A percentile compares a stretch with the other conserved stretches of the same genome.
Evolutionary conservation across 495 filamentous ascomycete genomes (phyloP).

Genomic region (Hypomontagnella submonticulosa): DNA sequence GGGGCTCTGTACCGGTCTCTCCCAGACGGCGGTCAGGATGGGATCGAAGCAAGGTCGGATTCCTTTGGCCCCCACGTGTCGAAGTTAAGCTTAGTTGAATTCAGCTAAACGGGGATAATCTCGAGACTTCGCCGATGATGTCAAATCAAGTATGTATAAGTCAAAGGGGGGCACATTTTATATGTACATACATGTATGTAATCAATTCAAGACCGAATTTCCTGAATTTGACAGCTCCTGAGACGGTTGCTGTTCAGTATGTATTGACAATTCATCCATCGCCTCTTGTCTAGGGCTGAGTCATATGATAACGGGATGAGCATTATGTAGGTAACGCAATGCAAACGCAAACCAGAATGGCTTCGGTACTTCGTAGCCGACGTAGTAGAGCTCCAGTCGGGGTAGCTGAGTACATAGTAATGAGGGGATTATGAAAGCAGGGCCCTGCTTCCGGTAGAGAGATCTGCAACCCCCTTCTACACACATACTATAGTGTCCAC

Average conservation of each 20-base stretch:
- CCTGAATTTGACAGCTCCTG: conserved; percentile 1
- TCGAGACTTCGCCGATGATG: conserved; percentile 8
- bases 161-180: too few species aligned
- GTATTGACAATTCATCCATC: conserved; percentile 7
- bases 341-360: background rate
- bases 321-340: conserved; percentile 4
- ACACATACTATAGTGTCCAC: background rate
- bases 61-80: conserved; percentile 29
- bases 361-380: conserved; percentile 1
- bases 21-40: conserved; percentile 25
- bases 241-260: background rate
- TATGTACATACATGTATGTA: too few species aligned
- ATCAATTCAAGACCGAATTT: conserved; percentile 13
- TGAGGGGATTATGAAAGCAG: conserved; percentile 9
- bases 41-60: conserved; percentile 13
- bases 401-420: conserved; percentile 21
- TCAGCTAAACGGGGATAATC: conserved; percentile 21
- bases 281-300: conserved; percentile 20
- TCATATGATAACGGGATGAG: conserved; percentile 26
- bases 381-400: conserved; percentile 2
- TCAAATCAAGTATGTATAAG: conserved; percentile 3
- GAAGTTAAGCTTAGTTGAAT: conserved; percentile 9
- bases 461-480: conserved; percentile 24
- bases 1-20: conserved; percentile 30
- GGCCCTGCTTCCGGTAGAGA: conserved; percentile 18